Evolutionary conservation across 345 rosid species (phyloP).

Genomic region (Populus ilicifolia): DNA sequence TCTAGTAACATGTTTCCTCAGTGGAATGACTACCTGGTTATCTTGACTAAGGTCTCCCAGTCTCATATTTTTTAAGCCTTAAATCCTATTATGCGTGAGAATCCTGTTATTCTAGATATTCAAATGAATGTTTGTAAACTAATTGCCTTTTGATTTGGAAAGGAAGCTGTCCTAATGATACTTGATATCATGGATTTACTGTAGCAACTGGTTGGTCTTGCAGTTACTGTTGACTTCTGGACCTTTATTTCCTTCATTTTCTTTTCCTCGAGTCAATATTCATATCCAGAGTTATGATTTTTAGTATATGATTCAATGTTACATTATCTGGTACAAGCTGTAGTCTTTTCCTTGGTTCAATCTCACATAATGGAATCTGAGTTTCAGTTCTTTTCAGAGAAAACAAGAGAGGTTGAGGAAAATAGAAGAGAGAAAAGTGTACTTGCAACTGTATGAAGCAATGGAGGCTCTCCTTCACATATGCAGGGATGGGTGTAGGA

Average conservation of each 20-base stretch:
- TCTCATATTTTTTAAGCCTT: background rate
- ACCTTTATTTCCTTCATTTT: background rate
- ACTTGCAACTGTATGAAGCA: constrained; percentile 66
- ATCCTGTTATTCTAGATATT: background rate
- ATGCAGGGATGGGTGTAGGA: constrained; percentile 78
- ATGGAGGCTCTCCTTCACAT: constrained; percentile 90
- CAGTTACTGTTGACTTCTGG: background rate
- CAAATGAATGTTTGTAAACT: background rate
- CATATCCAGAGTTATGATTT: background rate
- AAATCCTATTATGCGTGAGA: background rate
- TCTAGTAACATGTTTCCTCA: background rate
- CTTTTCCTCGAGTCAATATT: background rate
- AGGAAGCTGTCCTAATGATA: background rate
- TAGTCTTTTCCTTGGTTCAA: background rate
- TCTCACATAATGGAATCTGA: background rate
- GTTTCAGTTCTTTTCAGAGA: constrained; percentile 31
- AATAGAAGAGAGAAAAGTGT: constrained; percentile 58
- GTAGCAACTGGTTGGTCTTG: background rate
- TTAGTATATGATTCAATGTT: background rate
- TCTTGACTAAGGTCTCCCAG: background rate
- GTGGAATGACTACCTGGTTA: background rate
- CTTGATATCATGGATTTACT: background rate
- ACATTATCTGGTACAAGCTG: background rate
- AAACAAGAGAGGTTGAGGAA: constrained; percentile 54
- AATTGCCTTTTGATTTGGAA: background rate